These are phyloP conservation scores for Monosporozyma servazzii DNA, from an alignment of 805 yeast species.

Conservation along the genomic window DNA sequence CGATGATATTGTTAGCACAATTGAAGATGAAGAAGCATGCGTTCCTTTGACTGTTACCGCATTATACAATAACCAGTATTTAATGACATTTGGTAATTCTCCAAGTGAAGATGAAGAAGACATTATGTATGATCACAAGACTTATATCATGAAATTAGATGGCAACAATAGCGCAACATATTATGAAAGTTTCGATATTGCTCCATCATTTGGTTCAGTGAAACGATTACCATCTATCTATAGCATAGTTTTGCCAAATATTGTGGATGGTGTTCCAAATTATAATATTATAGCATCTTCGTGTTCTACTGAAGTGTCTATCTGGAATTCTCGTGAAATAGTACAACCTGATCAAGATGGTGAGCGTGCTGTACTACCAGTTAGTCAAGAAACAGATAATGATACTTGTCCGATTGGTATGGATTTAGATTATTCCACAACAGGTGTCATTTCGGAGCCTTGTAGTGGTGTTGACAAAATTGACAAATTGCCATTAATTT, in stretches of 20 bases:
- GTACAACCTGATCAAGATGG: slow-evolving; percentile 55
- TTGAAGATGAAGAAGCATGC: slow-evolving; percentile 28
- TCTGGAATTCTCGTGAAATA: slow-evolving; percentile 32
- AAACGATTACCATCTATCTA: slow-evolving; percentile 42
- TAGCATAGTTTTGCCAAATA: slow-evolving; percentile 30
- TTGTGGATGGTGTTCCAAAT: slow-evolving; percentile 31
- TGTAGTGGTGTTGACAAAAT: slow-evolving; percentile 49
- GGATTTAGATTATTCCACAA: slow-evolving; percentile 47
- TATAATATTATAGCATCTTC: slow-evolving; percentile 48
- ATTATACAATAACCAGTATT: slow-evolving; percentile 14
- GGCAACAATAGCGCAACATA: slow-evolving; percentile 8
- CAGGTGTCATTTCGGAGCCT: slow-evolving; percentile 41
- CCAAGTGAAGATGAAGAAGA: slow-evolving; percentile 15
- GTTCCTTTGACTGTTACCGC: slow-evolving; percentile 17
- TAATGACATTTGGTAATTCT: slow-evolving; percentile 27
- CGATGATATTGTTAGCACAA: slow-evolving; percentile 17
- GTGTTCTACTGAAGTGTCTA: slow-evolving; percentile 52
- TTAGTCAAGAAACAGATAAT: slow-evolving; percentile 52
- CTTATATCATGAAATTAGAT: slow-evolving; percentile 13
- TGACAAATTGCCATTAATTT: slow-evolving; percentile 55
- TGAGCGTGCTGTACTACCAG: slow-evolving; percentile 64
- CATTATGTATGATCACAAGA: slow-evolving; percentile 23
- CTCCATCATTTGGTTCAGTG: slow-evolving; percentile 45
- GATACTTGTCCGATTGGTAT: slow-evolving; percentile 70
- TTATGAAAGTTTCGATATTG: slow-evolving; percentile 35